Evolutionary conservation across 2,329 filamentous ascomycete genomes (phyloP), one percentile per base, ranked within the genome.

Genomic region (Zymoseptoria tritici): DNA sequence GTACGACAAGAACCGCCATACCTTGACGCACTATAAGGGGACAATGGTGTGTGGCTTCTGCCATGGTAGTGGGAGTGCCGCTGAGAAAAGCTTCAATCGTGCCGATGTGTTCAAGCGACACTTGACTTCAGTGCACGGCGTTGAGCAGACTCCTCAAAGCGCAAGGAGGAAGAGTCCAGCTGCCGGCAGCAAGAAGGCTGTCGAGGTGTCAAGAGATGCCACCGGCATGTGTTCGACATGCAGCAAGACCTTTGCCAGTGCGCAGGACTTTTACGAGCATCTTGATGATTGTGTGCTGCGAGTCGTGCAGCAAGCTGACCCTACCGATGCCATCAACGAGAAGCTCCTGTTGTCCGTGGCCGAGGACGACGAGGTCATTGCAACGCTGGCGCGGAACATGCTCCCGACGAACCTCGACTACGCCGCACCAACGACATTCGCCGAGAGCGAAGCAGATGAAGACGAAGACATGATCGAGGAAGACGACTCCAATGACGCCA

Each of bases 11-110:
- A 96, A 96, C 77, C 81, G 92, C 52, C 92, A 97, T 74, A 96
- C 91, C 4, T 77, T 96, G 63, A 97, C 92, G 4, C 92, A 97
- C 74, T 97, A 96, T 83, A 96, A 96, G 78, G 92, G 92, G 49
- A 96, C 90, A 54, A 96, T 96, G 92, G 90, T 96, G 22, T 97
- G 92, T 72, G 91, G 91, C 29, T 97, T 96, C 78, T 96, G 92
- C 70, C 90, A 91, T 1, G 90, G 91, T 36, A 91, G 90, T 26
- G 92, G 92, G 3, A 93, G 91, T 4, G 84, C 91, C 7, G 88
- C 89, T 1, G 92, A 96, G 77, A 97, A 96, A 83, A 93, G 89
- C 65, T 97, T 97, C 74, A 96, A 97, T 79, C 85, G 92, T 59
- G 91, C 92, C 60, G 92, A 97, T 67, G 91, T 96, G 62, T 97